Percentiles rank a stretch among this genome's conserved stretches.
These are phyloP conservation scores for Clarireedia sp. DNA, from an alignment of 2,329 filamentous ascomycete species.

Conservation along the genomic window DNA sequence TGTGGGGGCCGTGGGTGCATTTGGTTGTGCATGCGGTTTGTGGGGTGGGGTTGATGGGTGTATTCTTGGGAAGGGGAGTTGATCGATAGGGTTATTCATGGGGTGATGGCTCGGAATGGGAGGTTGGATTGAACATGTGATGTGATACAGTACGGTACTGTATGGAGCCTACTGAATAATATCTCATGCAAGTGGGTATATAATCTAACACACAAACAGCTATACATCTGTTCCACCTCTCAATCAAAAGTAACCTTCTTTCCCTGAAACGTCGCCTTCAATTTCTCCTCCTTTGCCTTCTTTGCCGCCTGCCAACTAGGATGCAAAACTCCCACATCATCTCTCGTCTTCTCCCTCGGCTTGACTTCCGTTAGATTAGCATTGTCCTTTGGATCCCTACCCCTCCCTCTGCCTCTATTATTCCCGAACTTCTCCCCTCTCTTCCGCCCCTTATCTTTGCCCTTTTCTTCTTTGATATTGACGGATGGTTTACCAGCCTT, in stretches of 20 bases:
- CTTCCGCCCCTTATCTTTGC: slow-evolving; percentile 34
- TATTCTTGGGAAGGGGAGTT: not conserved
- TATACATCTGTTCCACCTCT: not conserved
- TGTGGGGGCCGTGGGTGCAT: slow-evolving; percentile 25
- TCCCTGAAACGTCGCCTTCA: slow-evolving; percentile 45
- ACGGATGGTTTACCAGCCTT: slow-evolving; percentile 15
- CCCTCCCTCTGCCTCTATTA: slow-evolving; percentile 10
- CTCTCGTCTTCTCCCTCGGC: slow-evolving; percentile 32
- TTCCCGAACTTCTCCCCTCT: slow-evolving; percentile 2
- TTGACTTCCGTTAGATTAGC: slow-evolving; percentile 23
- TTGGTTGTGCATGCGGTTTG: slow-evolving; percentile 18
- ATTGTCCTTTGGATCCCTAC: slow-evolving; percentile 8
- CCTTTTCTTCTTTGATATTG: slow-evolving; percentile 9
- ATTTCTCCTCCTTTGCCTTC: slow-evolving; percentile 48
- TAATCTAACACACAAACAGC: too few relatives aligned
- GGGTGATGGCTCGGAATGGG: not conserved
- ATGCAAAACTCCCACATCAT: slow-evolving; percentile 48
- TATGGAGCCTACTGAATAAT: too few relatives aligned
- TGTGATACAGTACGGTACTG: too few relatives aligned
- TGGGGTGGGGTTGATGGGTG: slow-evolving; percentile 4
- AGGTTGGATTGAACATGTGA: not conserved
- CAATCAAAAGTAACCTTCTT: slow-evolving; percentile 53
- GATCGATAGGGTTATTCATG: not conserved
- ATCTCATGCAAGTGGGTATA: too few relatives aligned
- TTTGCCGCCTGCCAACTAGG: slow-evolving; percentile 54